Conservation (phyloP, 1,284 basidiomycete species). For the Pseudozyma hubeiensis region DNA sequence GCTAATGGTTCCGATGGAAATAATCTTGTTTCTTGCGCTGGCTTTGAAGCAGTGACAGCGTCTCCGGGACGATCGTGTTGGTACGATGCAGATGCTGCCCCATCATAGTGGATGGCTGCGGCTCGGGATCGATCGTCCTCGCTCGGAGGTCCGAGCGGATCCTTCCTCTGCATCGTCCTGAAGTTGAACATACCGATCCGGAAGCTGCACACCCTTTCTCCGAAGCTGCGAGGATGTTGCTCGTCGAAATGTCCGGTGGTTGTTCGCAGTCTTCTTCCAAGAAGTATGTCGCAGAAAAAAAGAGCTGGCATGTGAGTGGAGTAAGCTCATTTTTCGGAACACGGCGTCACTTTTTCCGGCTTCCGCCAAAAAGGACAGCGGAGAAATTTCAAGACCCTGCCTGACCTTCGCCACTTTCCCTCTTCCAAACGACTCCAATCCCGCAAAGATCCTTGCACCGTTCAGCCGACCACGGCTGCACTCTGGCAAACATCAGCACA, state of each 20-base stretch:
- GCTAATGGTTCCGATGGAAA: not conserved
- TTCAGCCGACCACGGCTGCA: too few relatives aligned
- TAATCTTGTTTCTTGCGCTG: not conserved
- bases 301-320: constrained; percentile 5
- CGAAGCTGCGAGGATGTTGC: too few relatives aligned
- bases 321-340: constrained; percentile 2
- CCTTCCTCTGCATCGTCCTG: constrained; percentile 33
- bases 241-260: not conserved
- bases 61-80: constrained; percentile 1
- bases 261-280: not conserved
- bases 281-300: not conserved
- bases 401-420: not conserved
- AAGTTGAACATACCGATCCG: constrained; percentile 22
- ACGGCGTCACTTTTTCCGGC: not conserved
- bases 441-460: too few relatives aligned
- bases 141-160: not conserved
- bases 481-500: not conserved
- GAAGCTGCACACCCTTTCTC: too few relatives aligned
- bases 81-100: not conserved
- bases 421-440: not conserved
- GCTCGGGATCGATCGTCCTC: constrained; percentile 12
- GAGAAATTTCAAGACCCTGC: constrained; percentile 11
- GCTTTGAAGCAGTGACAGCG: not conserved
- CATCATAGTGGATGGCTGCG: constrained; percentile 1
- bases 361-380: not conserved